These are phyloP conservation scores for Fagopyrum esculentum DNA, from an alignment of 148 eudicot genomes.

Conservation along the genomic window DNA sequence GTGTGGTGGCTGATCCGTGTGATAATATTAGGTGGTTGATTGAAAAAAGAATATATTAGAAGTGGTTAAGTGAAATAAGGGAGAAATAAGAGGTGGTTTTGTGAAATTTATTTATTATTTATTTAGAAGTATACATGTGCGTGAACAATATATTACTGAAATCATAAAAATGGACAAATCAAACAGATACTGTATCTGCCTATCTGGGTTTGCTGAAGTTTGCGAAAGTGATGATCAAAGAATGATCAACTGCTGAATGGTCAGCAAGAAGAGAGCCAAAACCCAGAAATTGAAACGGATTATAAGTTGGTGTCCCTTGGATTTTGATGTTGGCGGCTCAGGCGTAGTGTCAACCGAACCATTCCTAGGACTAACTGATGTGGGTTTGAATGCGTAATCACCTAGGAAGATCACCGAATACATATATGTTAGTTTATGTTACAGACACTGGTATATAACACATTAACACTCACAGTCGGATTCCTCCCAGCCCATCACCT, in stretches of 20 bases:
- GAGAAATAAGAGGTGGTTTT: too few species aligned
- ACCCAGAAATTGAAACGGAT: neutral
- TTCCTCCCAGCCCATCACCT: constrained; percentile 31
- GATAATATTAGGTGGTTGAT: too few species aligned
- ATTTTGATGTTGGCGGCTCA: neutral
- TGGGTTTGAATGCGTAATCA: neutral
- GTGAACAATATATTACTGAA: neutral
- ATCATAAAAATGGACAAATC: neutral
- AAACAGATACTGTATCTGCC: neutral
- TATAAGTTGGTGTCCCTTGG: neutral
- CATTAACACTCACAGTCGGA: constrained; percentile 30
- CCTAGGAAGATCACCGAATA: neutral
- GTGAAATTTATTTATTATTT: too few species aligned
- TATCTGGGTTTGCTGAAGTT: neutral
- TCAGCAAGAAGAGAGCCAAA: neutral
- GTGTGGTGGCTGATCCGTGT: too few species aligned
- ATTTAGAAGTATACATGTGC: too few species aligned
- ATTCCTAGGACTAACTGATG: neutral
- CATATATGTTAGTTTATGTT: too few species aligned
- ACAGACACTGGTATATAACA: too few species aligned
- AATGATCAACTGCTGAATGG: neutral
- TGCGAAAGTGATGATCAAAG: neutral
- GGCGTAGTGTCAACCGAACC: neutral
- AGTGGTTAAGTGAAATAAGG: too few species aligned
- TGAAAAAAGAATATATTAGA: too few species aligned